These are phyloP conservation scores for Phyllosticta citribraziliensis DNA, from an alignment of 2,329 filamentous ascomycete genomes.

Conservation along the genomic window DNA sequence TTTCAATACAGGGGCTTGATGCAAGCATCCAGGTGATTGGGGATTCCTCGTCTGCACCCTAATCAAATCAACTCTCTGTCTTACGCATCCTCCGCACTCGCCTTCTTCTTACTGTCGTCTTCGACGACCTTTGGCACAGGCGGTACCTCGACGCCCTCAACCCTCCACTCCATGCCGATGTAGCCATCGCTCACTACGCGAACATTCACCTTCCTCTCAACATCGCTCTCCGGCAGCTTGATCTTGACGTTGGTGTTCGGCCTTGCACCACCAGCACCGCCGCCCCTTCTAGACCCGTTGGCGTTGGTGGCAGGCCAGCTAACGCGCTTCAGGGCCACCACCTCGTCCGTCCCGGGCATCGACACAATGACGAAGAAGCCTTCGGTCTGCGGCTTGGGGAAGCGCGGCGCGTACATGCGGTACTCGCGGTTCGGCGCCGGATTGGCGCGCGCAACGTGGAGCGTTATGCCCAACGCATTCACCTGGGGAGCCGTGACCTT, in stretches of 20 bases:
- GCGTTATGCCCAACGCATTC: constrained; percentile 52
- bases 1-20: background rate
- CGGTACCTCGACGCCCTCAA: constrained; percentile 44
- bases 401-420: constrained; percentile 75
- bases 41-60: background rate
- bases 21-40: background rate
- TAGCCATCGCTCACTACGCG: constrained; percentile 81
- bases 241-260: constrained; percentile 42
- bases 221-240: constrained; percentile 46
- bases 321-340: constrained; percentile 77
- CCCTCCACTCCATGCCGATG: constrained; percentile 58
- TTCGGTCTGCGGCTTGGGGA: constrained; percentile 90
- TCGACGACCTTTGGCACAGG: constrained; percentile 21
- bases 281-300: constrained; percentile 16
- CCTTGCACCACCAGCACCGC: constrained; percentile 33
- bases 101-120: constrained; percentile 15
- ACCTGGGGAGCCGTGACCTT: constrained; percentile 50
- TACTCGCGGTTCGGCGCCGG: constrained; percentile 51
- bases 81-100: background rate
- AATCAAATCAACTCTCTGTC: background rate
- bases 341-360: constrained; percentile 57
- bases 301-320: constrained; percentile 51
- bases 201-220: constrained; percentile 59
- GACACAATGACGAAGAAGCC: constrained; percentile 82
- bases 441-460: constrained; percentile 60